A percentile compares a stretch with the other conserved stretches of the same genome.
Conservation (phyloP, 768 basidiomycete species). For the Suillus clintonianus region DNA sequence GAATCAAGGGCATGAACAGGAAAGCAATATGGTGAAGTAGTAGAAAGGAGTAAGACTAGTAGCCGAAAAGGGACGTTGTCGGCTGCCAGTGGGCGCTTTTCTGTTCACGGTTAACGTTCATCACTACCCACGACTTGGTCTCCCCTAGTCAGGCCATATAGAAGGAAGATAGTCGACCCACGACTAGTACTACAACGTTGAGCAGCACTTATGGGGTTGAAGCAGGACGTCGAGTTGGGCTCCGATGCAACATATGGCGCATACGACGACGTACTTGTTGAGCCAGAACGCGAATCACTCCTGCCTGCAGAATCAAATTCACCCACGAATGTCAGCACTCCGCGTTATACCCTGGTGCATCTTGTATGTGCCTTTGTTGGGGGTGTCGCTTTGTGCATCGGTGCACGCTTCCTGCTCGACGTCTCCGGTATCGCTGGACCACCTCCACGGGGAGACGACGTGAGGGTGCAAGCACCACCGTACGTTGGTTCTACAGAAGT, state of each 20-base stretch:
- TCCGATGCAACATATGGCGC: neutral
- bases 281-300: conserved; percentile 1
- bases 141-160: neutral
- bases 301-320: neutral
- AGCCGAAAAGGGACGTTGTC: neutral
- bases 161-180: neutral
- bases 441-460: conserved; percentile 16
- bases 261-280: neutral
- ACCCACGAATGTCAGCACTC: conserved; percentile 18
- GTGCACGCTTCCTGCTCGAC: conserved; percentile 50
- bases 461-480: conserved; percentile 53
- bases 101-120: neutral
- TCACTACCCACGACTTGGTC: neutral
- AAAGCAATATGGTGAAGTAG: conserved; percentile 2
- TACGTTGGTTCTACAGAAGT: conserved; percentile 72
- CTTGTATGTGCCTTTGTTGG: conserved; percentile 52
- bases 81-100: neutral
- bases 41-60: too few species aligned
- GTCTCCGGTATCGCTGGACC: conserved; percentile 38
- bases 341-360: conserved; percentile 30
- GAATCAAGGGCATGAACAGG: conserved; percentile 21
- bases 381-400: conserved; percentile 52
- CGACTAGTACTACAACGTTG: neutral
- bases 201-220: neutral
- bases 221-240: neutral